Evolutionary conservation across 75 land plant genomes (phyloP).

Genomic region (Ceratopteris richardii): DNA sequence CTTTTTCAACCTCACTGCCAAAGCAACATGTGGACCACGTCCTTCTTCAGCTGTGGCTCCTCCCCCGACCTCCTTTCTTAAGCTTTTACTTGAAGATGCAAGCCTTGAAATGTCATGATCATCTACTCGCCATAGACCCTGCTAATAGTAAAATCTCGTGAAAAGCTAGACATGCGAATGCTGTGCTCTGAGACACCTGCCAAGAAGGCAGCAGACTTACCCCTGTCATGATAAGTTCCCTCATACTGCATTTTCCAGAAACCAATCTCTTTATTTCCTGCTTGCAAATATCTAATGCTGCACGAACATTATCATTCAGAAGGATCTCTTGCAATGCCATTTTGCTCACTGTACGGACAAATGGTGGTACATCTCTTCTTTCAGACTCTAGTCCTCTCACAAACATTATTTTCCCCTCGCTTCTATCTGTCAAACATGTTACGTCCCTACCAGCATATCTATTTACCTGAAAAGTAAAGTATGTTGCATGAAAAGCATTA

Average conservation of each 20-base stretch:
- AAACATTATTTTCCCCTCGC: conserved; percentile 17
- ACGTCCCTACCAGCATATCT: conserved; percentile 35
- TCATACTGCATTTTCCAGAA: conserved; percentile 26
- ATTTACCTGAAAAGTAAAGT: conserved; percentile 17
- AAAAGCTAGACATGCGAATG: no score
- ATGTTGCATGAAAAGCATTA: no score
- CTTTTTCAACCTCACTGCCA: conserved; percentile 26
- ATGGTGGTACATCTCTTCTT: conserved; percentile 25
- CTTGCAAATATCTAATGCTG: conserved; percentile 24
- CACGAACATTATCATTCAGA: conserved; percentile 13
- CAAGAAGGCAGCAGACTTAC: conserved; percentile 4
- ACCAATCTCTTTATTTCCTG: conserved; percentile 16
- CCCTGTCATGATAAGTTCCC: conserved; percentile 31
- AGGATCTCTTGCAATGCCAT: conserved; percentile 21
- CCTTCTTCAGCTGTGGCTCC: conserved; percentile 32
- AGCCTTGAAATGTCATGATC: conserved; percentile 29
- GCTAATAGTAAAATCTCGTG: not conserved
- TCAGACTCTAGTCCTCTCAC: conserved; percentile 29
- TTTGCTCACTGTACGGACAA: conserved; percentile 25
- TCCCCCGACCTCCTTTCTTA: conserved; percentile 14
- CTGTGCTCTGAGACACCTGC: no score
- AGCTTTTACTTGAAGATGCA: conserved; percentile 15
- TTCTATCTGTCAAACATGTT: conserved; percentile 5
- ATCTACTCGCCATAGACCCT: conserved; percentile 37
- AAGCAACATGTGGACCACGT: conserved; percentile 32